phyloP scores from a whole-genome alignment of 2,329 filamentous ascomycete species.

The Colletotrichum truncatum region DNA sequence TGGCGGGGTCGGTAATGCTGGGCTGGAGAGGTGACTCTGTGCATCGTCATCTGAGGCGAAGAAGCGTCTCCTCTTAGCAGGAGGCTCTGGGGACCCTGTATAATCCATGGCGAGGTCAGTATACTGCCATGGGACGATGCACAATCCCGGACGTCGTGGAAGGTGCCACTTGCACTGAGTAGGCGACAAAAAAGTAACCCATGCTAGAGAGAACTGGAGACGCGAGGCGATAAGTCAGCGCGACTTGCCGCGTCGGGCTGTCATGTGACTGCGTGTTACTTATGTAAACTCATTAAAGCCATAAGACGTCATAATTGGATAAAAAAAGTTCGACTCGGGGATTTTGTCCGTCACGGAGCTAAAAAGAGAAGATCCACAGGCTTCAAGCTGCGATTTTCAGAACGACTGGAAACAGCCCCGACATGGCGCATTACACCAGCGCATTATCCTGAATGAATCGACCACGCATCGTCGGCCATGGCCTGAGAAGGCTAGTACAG shows the following conservation, averaged over 20 bases:
- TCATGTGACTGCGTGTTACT: constrained; percentile 50
- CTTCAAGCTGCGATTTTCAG: neutral
- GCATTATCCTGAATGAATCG: constrained; percentile 47
- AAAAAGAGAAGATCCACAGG: constrained; percentile 5
- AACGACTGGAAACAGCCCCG: constrained; percentile 3
- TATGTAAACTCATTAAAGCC: constrained; percentile 22
- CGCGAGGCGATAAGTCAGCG: constrained; percentile 44
- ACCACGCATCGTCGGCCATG: constrained; percentile 44
- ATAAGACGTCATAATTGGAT: constrained; percentile 24
- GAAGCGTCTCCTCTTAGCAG: constrained; percentile 57
- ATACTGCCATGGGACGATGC: neutral
- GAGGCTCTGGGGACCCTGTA: constrained; percentile 50
- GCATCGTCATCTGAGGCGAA: constrained; percentile 46
- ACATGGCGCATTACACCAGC: constrained; percentile 32
- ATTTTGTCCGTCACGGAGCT: neutral
- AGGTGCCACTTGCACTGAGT: neutral
- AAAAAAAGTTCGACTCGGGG: constrained; percentile 9
- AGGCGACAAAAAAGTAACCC: neutral
- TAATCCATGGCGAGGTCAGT: constrained; percentile 46
- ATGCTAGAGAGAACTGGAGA: constrained; percentile 39
- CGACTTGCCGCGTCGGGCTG: constrained; percentile 46
- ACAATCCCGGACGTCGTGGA: neutral
- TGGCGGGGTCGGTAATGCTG: constrained; percentile 24
- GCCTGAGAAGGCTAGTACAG: constrained; percentile 46
- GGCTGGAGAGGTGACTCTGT: constrained; percentile 22